A percentile compares a stretch with the other conserved stretches of the same genome.
These are phyloP conservation scores for Conticribra weissflogii DNA, from an alignment of 108 stramenopile species.

Conservation along the genomic window DNA sequence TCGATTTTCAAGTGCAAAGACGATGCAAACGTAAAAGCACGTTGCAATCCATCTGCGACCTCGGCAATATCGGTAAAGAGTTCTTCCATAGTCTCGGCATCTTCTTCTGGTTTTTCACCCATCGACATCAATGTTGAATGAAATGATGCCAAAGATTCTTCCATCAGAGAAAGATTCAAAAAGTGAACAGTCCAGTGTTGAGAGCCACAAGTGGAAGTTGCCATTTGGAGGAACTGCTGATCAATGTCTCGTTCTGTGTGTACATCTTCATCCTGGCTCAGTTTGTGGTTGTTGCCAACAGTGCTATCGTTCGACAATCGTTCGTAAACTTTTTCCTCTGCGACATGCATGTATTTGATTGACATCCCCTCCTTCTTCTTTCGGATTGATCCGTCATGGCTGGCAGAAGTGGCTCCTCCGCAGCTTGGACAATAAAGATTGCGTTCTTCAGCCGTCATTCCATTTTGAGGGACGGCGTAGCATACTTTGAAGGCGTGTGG, in stretches of 20 bases:
- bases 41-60: constrained; percentile 77
- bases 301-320: no score
- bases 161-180: constrained; percentile 38
- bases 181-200: constrained; percentile 51
- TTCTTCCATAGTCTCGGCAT: constrained; percentile 45
- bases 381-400: constrained; percentile 13
- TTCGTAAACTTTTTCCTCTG: constrained; percentile 45
- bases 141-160: constrained; percentile 38
- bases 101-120: constrained; percentile 33
- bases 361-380: constrained; percentile 35
- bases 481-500: constrained; percentile 27
- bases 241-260: constrained; percentile 41
- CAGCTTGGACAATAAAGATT: constrained; percentile 26
- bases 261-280: no score
- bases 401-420: constrained; percentile 6
- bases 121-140: constrained; percentile 40
- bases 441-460: constrained; percentile 23
- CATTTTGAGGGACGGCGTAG: constrained; percentile 50
- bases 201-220: constrained; percentile 42
- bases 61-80: constrained; percentile 63
- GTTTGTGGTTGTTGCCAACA: no score
- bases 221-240: constrained; percentile 46
- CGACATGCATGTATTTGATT: constrained; percentile 36
- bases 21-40: constrained; percentile 55
- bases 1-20: constrained; percentile 56